Evolutionary conservation across 768 basidiomycete genomes (phyloP).

Genomic region (Trametopsis cervina): DNA sequence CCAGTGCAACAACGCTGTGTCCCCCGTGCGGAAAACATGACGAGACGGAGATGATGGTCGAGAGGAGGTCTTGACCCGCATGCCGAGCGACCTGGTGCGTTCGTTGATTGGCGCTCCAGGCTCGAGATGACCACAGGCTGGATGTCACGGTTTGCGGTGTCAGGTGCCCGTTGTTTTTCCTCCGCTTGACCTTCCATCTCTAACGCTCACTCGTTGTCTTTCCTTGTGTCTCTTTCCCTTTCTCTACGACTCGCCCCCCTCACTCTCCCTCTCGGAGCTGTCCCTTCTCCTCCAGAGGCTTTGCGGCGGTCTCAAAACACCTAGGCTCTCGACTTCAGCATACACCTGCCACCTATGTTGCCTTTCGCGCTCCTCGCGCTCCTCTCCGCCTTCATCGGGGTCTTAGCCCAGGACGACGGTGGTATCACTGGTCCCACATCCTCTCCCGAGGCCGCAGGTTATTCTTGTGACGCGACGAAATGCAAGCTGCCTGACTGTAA

Average conservation of each 20-base stretch:
- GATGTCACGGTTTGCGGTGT: background rate
- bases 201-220: background rate
- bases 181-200: background rate
- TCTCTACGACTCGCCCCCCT: background rate
- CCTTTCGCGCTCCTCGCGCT: conserved; percentile 7
- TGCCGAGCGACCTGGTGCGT: no score
- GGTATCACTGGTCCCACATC: conserved; percentile 44
- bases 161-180: background rate
- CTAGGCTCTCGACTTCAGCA: background rate
- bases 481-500: conserved; percentile 68
- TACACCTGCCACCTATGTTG: conserved; percentile 4
- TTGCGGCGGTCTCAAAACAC: background rate
- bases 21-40: no score
- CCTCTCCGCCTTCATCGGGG: conserved; percentile 8
- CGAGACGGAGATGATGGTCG: no score
- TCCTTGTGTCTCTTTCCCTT: background rate
- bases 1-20: no score
- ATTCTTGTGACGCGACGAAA: conserved; percentile 57
- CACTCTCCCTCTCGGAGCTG: background rate
- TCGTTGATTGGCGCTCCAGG: no score
- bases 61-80: no score
- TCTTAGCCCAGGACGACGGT: conserved; percentile 39
- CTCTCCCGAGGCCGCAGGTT: conserved; percentile 50
- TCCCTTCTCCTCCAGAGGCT: background rate
- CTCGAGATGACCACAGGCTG: no score